Conservation (phyloP, 2,329 filamentous ascomycete species). For the Claviceps spartinae region DNA sequence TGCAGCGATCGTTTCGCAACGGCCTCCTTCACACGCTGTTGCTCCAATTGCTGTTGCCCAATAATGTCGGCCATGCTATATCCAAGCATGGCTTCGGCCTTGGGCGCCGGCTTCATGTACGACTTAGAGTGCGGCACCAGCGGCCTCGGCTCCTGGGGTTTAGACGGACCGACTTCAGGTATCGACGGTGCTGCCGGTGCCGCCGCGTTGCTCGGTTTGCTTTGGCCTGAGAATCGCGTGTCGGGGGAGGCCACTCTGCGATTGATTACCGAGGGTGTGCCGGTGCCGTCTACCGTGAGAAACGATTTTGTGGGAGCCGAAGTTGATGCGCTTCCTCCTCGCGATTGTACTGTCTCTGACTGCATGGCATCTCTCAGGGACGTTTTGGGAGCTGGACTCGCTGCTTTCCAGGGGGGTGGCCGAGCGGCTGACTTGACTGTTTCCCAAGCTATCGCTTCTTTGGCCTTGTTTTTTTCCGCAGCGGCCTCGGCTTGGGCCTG, state of each 20-base stretch:
- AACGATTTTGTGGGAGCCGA: slow-evolving; percentile 26
- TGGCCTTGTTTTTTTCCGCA: slow-evolving; percentile 18
- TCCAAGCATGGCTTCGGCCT: slow-evolving; percentile 50
- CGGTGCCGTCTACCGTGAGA: slow-evolving; percentile 27
- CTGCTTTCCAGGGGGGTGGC: slow-evolving; percentile 53
- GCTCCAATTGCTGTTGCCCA: slow-evolving; percentile 71
- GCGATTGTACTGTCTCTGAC: slow-evolving; percentile 12
- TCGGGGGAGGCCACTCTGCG: slow-evolving; percentile 46
- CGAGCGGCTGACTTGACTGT: slow-evolving; percentile 24
- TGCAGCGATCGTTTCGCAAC: slow-evolving; percentile 77
- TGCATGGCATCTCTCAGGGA: slow-evolving; percentile 36
- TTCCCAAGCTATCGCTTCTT: slow-evolving; percentile 29
- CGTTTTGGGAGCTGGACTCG: slow-evolving; percentile 32
- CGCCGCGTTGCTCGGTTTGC: slow-evolving; percentile 21
- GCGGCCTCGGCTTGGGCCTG: slow-evolving; percentile 36
- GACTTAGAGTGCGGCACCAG: slow-evolving; percentile 47
- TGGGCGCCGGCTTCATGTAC: slow-evolving; percentile 43
- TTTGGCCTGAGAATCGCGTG: slow-evolving; percentile 48
- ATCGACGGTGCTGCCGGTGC: slow-evolving; percentile 9
- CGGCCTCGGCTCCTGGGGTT: slow-evolving; percentile 21
- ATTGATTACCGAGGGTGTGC: slow-evolving; percentile 24
- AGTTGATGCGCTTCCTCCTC: slow-evolving; percentile 12
- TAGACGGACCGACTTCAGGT: slow-evolving; percentile 15
- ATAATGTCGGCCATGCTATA: slow-evolving; percentile 81
- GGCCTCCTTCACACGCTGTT: slow-evolving; percentile 68